Percentiles rank a stretch among this genome's conserved stretches.
These are phyloP conservation scores for Fraxinus velutina DNA, from an alignment of 305 asterid genomes.

Conservation along the genomic window DNA sequence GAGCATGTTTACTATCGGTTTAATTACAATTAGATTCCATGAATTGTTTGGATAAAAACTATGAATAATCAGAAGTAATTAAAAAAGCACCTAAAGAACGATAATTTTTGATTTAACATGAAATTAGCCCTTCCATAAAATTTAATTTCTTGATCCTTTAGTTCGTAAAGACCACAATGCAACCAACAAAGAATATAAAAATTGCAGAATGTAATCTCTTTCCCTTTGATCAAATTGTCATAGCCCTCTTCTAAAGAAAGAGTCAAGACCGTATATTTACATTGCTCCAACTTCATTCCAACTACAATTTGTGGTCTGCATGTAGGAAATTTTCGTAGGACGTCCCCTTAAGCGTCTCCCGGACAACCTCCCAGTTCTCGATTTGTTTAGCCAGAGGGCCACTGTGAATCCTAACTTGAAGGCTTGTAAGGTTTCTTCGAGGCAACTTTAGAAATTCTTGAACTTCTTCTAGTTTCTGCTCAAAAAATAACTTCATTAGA, in stretches of 20 bases:
- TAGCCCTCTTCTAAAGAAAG: not conserved
- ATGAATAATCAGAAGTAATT: too few relatives aligned
- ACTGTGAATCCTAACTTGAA: conserved; percentile 71
- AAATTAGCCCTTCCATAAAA: not conserved
- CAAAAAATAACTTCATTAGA: not conserved
- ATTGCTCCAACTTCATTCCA: not conserved
- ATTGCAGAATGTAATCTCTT: not conserved
- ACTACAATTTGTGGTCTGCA: conserved; percentile 28
- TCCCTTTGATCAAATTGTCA: not conserved
- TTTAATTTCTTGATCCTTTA: not conserved
- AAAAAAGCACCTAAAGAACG: not conserved
- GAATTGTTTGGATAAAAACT: not conserved
- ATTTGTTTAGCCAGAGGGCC: conserved; percentile 49
- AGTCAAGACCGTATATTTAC: not conserved
- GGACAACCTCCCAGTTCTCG: conserved; percentile 51
- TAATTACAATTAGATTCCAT: not conserved
- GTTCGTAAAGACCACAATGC: not conserved
- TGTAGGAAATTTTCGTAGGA: conserved; percentile 39
- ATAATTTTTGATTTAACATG: not conserved
- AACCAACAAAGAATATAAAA: not conserved
- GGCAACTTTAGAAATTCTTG: conserved; percentile 69
- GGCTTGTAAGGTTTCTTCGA: conserved; percentile 48
- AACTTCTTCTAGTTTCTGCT: conserved; percentile 63
- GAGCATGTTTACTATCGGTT: not conserved
- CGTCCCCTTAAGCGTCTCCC: conserved; percentile 49